Base-by-base conservation (phyloP, 2,329 filamentous ascomycete genomes). In the Colletotrichum simmondsii region DNA sequence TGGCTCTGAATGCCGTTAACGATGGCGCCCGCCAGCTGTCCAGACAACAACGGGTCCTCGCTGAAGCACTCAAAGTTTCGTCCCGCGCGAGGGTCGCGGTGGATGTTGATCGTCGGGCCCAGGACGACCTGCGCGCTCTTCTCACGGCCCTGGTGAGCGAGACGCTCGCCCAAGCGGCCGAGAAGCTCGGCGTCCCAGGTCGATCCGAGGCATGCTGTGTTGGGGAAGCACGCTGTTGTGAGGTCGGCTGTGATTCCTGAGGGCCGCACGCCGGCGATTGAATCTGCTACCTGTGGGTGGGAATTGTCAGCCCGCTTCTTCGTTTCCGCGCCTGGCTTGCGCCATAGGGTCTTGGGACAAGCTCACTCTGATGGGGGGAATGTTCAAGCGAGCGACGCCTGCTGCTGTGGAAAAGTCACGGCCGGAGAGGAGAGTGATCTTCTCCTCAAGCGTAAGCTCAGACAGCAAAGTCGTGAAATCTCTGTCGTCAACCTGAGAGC, bases 41-140 rank as follows among this genome's bases (percentile, higher is more conserved):
- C 84, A 37, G 84, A 80, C 2, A 85, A 77, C 19, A 85, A 77
- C n/a, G 84, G 84, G 70, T 86, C 85, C 72, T 86, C 82, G 30
- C 80, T 82, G 58, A 85, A 79, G 63, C 81, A 83, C 75, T 86
- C 85, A 68, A 85, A 86, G 37, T 83, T 83, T 63, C 84, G 77
- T n/a, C 84, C 84, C 5, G 80, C 84, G 6, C 85, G 78, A 0
- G 84, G 84, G 5, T 81, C 82, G 10, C 84, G 79, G 56, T 85
- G 84, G 57, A 85, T 84, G 75, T 83, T 86, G 72, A 87, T 83
- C 0, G 85, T 87, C 4, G 93, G 93, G 7, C 92, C 93, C 16
- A 94, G 86, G 75, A 92, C 88, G 11, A 94, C 87, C 78, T 94
- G 92, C n/a, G 92, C 87, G 72, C 92, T 92, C 82, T 95, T 95